Base-by-base conservation (phyloP, 257 asterid genomes). In the Paulownia fortunei region DNA sequence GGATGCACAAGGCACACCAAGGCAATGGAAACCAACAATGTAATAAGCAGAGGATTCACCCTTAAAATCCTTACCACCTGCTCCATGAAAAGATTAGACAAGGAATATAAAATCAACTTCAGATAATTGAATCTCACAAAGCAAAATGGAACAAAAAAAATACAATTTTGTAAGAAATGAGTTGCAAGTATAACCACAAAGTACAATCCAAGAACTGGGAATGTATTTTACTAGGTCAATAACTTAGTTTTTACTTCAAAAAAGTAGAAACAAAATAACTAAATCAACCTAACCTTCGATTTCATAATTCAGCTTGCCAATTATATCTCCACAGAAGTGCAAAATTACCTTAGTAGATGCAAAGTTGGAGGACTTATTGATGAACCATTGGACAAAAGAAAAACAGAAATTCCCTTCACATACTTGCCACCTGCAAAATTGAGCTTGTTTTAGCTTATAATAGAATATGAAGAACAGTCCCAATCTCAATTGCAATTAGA, bases 1-100 rank as follows among this genome's bases (percentile, higher is more conserved):
- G 99, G 97, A 88, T 96, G 99, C 80, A 89, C 87, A 63, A 89
- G 80, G 87, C 92, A 96, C 79, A 87, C 88, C 87, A 93, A 76
- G 59, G 81, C 84, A 72, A 87, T 56, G 58, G 99, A 91, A 85
- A 88, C 84, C 74, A 85, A 76, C 24, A 91, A 84, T n/a, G 90
- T 83, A 79, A 90, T 82, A 82, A 88, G 85, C 82, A 88, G 77
- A 23, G 91, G 89, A 60, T 92, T 88, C 74, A 62, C 82, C 84
- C 81, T 79, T 68, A 90, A 79, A 79, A 96, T 82, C 87, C 94
- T 88, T 62, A 88, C 84, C 69, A 86, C 92, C 99, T 96, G 94
- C 76, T 77, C 74, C 84, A 72, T 6, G 55, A 60, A 63, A 69
- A 49, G 36, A 73, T 66, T 37, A 78, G 21, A 73, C 42, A 36